A percentile compares a stretch with the other conserved stretches of the same genome.
Conservation (phyloP, 345 rosid species). For the Limnanthes douglasii region DNA sequence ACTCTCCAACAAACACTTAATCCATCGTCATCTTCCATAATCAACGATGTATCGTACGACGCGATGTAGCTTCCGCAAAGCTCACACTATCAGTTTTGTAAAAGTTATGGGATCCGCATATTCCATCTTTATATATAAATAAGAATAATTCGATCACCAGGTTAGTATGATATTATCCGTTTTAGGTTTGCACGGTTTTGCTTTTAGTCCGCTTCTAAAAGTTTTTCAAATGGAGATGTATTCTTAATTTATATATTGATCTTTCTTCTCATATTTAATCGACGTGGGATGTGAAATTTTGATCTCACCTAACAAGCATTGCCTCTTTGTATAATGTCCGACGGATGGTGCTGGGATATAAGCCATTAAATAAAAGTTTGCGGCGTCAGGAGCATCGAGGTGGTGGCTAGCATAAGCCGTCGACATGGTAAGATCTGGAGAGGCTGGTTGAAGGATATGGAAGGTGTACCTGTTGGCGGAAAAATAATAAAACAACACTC, state of each 20-base stretch:
- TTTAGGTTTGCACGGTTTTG: too few species aligned
- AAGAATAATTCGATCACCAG: too few species aligned
- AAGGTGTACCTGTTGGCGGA: too few species aligned
- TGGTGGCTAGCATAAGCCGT: constrained; percentile 49
- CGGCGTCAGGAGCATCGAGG: constrained; percentile 35
- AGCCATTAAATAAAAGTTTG: constrained; percentile 23
- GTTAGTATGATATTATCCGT: too few species aligned
- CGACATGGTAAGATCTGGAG: constrained; percentile 42
- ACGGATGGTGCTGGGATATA: constrained; percentile 33
- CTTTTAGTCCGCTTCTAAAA: constrained; percentile 50
- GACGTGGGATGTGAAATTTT: too few species aligned
- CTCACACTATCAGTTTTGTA: constrained; percentile 39
- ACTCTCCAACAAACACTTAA: constrained; percentile 4
- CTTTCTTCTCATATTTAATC: too few species aligned
- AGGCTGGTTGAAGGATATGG: constrained; percentile 29
- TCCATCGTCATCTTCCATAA: constrained; percentile 11
- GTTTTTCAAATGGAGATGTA: constrained; percentile 24
- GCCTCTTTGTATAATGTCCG: constrained; percentile 22
- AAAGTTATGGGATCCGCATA: constrained; percentile 30
- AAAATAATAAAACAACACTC: too few species aligned
- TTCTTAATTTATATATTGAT: too few species aligned
- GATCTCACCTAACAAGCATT: constrained; percentile 14
- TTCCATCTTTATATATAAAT: too few species aligned
- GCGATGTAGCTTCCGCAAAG: constrained; percentile 32
- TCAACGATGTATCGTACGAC: constrained; percentile 45